Conservation (phyloP, 2,329 filamentous ascomycete genomes). For the Amauroascus verrucosus region DNA sequence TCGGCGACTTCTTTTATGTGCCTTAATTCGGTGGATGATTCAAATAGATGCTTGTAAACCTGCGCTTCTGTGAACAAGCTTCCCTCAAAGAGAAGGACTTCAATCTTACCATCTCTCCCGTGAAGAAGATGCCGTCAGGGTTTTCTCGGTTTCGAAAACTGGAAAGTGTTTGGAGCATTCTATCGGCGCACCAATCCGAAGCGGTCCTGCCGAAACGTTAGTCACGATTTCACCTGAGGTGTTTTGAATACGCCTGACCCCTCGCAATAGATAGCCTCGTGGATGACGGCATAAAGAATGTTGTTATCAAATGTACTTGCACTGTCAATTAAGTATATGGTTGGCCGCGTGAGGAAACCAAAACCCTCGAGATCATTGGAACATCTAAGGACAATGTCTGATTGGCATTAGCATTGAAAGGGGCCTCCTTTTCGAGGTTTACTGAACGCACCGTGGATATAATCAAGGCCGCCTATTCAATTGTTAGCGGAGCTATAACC, state of each 20-base stretch:
- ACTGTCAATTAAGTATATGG: constrained; percentile 58
- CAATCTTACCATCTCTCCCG: constrained; percentile 65
- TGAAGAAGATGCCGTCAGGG: constrained; percentile 59
- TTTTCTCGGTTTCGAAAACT: constrained; percentile 39
- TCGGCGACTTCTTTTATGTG: constrained; percentile 59
- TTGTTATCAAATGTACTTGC: constrained; percentile 61
- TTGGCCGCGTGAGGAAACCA: constrained; percentile 62
- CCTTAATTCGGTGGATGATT: constrained; percentile 66
- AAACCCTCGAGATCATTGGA: constrained; percentile 65
- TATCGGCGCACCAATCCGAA: constrained; percentile 65
- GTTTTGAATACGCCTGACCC: constrained; percentile 33
- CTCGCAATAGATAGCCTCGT: constrained; percentile 81
- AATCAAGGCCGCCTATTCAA: constrained; percentile 54
- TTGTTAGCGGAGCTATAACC: not conserved
- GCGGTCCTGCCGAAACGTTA: constrained; percentile 32
- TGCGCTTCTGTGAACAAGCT: constrained; percentile 16
- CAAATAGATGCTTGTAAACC: constrained; percentile 75
- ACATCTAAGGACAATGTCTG: constrained; percentile 57
- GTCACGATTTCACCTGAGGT: not conserved
- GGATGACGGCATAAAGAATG: constrained; percentile 74
- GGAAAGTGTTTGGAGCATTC: constrained; percentile 26
- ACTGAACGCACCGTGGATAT: constrained; percentile 48
- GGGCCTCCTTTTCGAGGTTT: not conserved
- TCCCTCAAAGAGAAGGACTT: not conserved
- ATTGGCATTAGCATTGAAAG: not conserved